These are phyloP conservation scores for Talaromyces sp. DNA, from an alignment of 2,329 filamentous ascomycete genomes.

Conservation along the genomic window DNA sequence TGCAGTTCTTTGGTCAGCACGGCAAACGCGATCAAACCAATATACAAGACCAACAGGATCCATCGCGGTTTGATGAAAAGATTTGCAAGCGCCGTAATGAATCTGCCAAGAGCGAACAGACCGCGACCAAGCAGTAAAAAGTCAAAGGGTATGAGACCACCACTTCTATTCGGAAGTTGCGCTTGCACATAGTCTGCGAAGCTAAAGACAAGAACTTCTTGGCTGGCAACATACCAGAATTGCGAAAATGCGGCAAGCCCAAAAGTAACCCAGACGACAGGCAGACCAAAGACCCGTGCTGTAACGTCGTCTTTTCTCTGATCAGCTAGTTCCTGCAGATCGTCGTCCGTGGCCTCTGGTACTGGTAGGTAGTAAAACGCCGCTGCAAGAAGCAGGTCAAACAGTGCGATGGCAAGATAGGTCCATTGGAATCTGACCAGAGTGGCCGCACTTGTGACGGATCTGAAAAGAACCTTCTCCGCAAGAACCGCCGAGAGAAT, in stretches of 20 bases:
- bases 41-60: conserved; percentile 54
- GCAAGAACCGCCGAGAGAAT: conserved; percentile 60
- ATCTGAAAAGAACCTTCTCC: conserved; percentile 55
- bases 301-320: conserved; percentile 50
- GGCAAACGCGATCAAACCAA: conserved; percentile 52
- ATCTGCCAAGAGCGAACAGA: conserved; percentile 57
- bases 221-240: conserved; percentile 60
- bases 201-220: conserved; percentile 54
- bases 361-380: conserved; percentile 61
- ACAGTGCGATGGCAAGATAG: conserved; percentile 61
- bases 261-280: conserved; percentile 56
- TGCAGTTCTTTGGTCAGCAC: conserved; percentile 51
- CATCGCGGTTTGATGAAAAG: conserved; percentile 57
- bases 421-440: conserved; percentile 63
- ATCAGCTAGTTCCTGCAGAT: conserved; percentile 55
- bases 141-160: conserved; percentile 31
- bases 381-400: conserved; percentile 57
- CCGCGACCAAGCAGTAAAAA: conserved; percentile 56
- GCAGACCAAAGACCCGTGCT: conserved; percentile 44
- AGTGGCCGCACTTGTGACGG: conserved; percentile 47
- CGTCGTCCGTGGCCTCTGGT: conserved; percentile 60
- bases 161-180: conserved; percentile 36
- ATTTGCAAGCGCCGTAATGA: conserved; percentile 53
- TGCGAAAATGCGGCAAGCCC: conserved; percentile 53
- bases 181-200: conserved; percentile 45